Evolutionary conservation across 192 early-diverging fungal genomes (phyloP).

Genomic region (Obelidium mucronatum): DNA sequence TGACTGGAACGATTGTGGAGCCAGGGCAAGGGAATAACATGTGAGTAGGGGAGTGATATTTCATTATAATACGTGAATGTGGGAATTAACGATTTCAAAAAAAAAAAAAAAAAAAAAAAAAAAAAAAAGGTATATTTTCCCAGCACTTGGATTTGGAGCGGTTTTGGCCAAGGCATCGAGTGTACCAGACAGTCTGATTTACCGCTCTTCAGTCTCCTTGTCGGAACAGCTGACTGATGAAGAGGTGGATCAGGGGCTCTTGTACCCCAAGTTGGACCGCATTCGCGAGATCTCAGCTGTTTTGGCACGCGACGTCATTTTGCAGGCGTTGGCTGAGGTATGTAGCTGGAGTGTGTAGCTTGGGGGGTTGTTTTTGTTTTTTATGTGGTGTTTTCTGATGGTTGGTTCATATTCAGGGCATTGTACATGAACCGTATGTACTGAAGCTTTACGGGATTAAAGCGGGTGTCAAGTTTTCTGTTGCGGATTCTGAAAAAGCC

Average conservation of each 20-base stretch:
- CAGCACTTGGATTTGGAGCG: conserved; percentile 90
- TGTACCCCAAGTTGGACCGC: conserved; percentile 86
- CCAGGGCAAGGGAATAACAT: conserved; percentile 93
- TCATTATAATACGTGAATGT: too few species aligned
- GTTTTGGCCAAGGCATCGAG: conserved; percentile 71
- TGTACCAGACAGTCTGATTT: conserved; percentile 86
- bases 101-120: conserved; percentile 83
- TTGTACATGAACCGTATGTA: conserved; percentile 38
- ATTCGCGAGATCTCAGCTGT: conserved; percentile 86
- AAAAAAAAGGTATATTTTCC: conserved; percentile 82
- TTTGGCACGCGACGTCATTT: conserved; percentile 82
- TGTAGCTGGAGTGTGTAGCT: too few species aligned
- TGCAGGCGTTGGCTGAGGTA: conserved; percentile 51
- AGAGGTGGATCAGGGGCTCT: conserved; percentile 71
- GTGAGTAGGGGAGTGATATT: conserved; percentile 29
- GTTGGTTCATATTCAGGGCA: conserved; percentile 14
- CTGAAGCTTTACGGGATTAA: conserved; percentile 22
- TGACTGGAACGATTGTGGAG: conserved; percentile 56
- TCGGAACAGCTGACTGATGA: conserved; percentile 74
- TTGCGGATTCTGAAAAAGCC: background rate
- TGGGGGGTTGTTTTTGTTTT: background rate
- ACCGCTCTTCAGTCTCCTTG: conserved; percentile 78
- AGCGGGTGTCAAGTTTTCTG: background rate
- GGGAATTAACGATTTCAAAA: too few species aligned
- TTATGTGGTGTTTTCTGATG: background rate